Base-by-base conservation (phyloP, 2,329 filamentous ascomycete species). In the Apiospora pterosperma region DNA sequence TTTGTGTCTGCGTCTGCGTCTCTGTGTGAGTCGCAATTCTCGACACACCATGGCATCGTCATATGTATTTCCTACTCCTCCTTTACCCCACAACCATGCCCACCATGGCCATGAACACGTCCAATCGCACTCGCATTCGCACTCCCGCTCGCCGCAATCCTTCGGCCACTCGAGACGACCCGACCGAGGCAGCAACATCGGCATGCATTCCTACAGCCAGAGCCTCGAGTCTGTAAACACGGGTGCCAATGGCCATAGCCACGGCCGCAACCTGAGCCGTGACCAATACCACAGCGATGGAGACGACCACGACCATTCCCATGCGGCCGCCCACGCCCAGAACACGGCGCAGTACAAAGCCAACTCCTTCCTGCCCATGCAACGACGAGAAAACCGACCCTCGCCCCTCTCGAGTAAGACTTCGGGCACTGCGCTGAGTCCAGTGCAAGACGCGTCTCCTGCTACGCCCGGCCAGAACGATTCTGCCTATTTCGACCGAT, bases 31-130 rank as follows among this genome's bases (percentile, higher is more conserved):
- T 55, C 48, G 59, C 38, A 39, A 61, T 38, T 64, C 62, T 52
- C 48, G 25, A 55, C 34, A 63, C 59, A 76, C 65, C 64, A 85
- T 85, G 82, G 79, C 82, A 66, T 82, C 84, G 41, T 82, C 85
- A 25, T 87, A 85, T 72, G 78, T 80, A 62, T 74, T 87, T 63
- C 85, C 85, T n/a, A 80, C 82, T 39, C 79, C 83, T 39, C 78
- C 82, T 42, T 74, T 85, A 58, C 80, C 82, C 62, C 82, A 82
- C 68, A 80, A 79, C 64, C 80, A 84, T 68, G 76, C 81, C 63
- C 79, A 79, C 60, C 76, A 81, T 63, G 78, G 79, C 61, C 69
- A 74, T 25, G 70, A 68, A 36, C 73, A 74, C 68, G 73, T 78
- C 58, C 77, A 76, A 48, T 77, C 78, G 10, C 78, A 74, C 38